Evolutionary conservation across 768 basidiomycete species (phyloP), one percentile per base, ranked within the genome.

Genomic region (Podaxis sp.): DNA sequence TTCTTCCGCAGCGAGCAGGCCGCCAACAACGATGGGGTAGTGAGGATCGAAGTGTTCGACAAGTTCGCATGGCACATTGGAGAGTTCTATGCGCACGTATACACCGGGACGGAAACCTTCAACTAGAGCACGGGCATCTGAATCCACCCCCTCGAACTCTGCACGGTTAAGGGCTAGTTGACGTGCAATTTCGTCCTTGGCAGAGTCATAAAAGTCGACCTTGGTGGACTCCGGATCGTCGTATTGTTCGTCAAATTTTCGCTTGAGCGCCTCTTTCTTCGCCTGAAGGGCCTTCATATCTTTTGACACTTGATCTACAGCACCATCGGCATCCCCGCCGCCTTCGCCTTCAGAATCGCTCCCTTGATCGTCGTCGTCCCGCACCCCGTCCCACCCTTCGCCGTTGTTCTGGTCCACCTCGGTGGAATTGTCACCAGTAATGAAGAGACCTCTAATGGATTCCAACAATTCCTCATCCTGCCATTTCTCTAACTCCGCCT

Each of bases 171-270:
- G 79, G 57, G 86, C 82, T 30, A 89, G 87, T 70, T 97, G 95
- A 8, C 84, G 83, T 22, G 93, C 85, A 71, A 99, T 92, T 70
- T 95, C 94, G 20, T 91, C 92, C 77, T 98, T 99, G 74, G 91
- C 88, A 71, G 90, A 87, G 54, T 89, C 86, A 78, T 97, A 99
- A 70, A 97, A 97, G 70, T 95, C 93, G 72, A 86, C 75, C 68
- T 91, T 90, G 60, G 87, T 76, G 59, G 83, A 81, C 49, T 91
- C 89, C 2, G 91, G 90, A 66, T 95, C 93, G 72, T 97, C 95
- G 74, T 98, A 98, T 75, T 96, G 91, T 68, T 94, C 93, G 75
- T 99, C 93, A 72, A 99, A 99, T 74, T 96, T 96, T 66, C 88
- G 87, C 76, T 97, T 97, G 63, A 98, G 83, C 2, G 83, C 86